Evolutionary conservation across 768 basidiomycete genomes (phyloP).

Genomic region (Phanerodontia chrysosporium): DNA sequence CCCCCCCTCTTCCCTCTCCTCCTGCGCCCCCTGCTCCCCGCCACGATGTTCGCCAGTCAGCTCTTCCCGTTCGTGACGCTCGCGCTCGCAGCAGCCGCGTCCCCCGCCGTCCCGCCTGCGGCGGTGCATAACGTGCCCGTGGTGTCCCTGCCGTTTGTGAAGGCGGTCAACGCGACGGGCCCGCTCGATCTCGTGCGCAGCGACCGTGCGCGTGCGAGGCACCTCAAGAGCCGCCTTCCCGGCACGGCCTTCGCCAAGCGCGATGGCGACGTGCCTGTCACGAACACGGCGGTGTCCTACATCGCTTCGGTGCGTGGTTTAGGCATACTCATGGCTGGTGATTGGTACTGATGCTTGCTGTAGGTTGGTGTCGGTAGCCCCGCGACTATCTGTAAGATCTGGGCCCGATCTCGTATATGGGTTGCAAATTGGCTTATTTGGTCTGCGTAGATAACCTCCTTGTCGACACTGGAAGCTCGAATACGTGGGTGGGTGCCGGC

Average conservation of each 20-base stretch:
- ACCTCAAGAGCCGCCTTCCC: background rate
- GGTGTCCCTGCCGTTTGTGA: conserved; percentile 6
- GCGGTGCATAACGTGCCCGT: background rate
- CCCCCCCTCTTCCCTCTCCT: background rate
- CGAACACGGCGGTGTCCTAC: conserved; percentile 11
- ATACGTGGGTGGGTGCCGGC: conserved; percentile 19
- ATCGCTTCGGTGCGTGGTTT: too few species aligned
- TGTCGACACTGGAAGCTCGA: conserved; percentile 18
- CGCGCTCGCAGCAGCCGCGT: conserved; percentile 1
- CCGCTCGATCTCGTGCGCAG: background rate
- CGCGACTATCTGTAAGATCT: conserved; percentile 13
- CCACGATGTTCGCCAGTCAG: background rate
- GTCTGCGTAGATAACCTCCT: conserved; percentile 6
- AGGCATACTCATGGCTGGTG: too few species aligned
- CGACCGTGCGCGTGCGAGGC: conserved; percentile 5
- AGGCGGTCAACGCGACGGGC: conserved; percentile 6
- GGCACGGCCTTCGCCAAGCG: background rate
- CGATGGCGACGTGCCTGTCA: conserved; percentile 5
- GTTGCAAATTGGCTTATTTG: background rate
- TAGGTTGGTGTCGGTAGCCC: conserved; percentile 11
- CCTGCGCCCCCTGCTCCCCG: background rate
- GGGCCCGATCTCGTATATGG: too few species aligned
- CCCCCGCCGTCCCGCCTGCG: background rate
- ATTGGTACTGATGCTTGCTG: too few species aligned
- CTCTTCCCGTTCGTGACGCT: background rate